Evolutionary conservation across 306 rosid genomes (phyloP).

Genomic region (Aeschynomene evenia): DNA sequence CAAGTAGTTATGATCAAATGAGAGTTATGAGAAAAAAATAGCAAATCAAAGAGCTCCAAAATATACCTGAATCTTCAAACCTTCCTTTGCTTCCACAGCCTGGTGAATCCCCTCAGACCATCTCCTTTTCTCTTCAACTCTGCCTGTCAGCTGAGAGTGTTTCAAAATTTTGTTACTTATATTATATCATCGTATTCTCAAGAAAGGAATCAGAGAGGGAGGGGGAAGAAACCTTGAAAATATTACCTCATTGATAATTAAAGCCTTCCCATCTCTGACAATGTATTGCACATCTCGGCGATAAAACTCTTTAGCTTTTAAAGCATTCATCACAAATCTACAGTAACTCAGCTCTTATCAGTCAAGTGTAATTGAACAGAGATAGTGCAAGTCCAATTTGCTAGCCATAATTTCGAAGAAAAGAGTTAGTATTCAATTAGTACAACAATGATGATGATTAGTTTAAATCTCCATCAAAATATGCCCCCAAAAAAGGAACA

Average conservation of each 20-base stretch:
- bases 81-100: slow-evolving; percentile 99
- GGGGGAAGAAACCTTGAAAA: slow-evolving; percentile 8
- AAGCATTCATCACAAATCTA: slow-evolving; percentile 95
- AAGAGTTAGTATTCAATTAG: slow-evolving; percentile 11
- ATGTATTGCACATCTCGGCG: slow-evolving; percentile 89
- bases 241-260: slow-evolving; percentile 89
- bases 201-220: slow-evolving; percentile 20
- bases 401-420: slow-evolving; percentile 12
- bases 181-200: slow-evolving; percentile 25
- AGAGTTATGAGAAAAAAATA: slow-evolving; percentile 16
- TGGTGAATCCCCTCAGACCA: slow-evolving; percentile 99
- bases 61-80: slow-evolving; percentile 85
- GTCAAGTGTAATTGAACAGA: slow-evolving; percentile 17
- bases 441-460: not conserved
- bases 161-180: slow-evolving; percentile 22
- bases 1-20: slow-evolving; percentile 25
- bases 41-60: slow-evolving; percentile 22
- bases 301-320: slow-evolving; percentile 95
- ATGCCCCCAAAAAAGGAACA: not conserved
- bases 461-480: slow-evolving; percentile 5
- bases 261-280: slow-evolving; percentile 92
- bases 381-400: slow-evolving; percentile 19
- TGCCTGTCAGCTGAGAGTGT: slow-evolving; percentile 75
- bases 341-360: slow-evolving; percentile 40
- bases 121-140: slow-evolving; percentile 96